Evolutionary conservation across 176 grass and related monocot species (phyloP).

Genomic region (Alloteropsis semialata): DNA sequence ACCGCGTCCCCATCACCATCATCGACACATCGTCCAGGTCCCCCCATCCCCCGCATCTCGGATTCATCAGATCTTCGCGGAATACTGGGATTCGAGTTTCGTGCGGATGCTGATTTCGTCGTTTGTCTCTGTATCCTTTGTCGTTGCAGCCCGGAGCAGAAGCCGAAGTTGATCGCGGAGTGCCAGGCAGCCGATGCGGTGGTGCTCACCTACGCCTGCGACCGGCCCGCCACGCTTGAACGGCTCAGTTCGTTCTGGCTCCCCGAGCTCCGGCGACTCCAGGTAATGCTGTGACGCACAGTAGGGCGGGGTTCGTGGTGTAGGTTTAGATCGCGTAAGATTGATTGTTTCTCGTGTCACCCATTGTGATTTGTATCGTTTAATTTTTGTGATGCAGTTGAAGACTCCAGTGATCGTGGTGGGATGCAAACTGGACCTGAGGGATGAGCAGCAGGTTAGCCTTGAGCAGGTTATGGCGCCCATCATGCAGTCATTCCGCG

Average conservation of each 20-base stretch:
- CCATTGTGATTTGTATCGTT: constrained; percentile 17
- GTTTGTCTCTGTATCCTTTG: not conserved
- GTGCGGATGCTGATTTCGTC: not conserved
- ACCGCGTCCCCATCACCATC: constrained; percentile 97
- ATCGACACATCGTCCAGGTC: constrained; percentile 85
- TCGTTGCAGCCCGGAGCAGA: constrained; percentile 66
- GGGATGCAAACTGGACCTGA: constrained; percentile 87
- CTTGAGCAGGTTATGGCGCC: constrained; percentile 96
- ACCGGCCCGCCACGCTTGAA: constrained; percentile 74
- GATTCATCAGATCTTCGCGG: not conserved
- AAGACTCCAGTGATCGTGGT: constrained; percentile 81
- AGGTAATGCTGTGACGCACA: constrained; percentile 33
- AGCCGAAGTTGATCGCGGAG: constrained; percentile 80
- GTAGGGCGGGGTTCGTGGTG: not conserved
- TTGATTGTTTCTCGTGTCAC: not conserved
- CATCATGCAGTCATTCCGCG: constrained; percentile 89
- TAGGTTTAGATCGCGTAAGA: not conserved
- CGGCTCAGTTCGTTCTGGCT: constrained; percentile 88
- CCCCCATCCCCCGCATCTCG: not conserved
- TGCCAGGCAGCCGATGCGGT: constrained; percentile 86
- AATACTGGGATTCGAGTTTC: not conserved
- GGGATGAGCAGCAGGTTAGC: constrained; percentile 83
- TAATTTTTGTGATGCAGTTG: constrained; percentile 39
- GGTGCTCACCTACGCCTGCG: constrained; percentile 87
- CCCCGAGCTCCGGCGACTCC: constrained; percentile 81